These are phyloP conservation scores for Akebia trifoliata DNA, from an alignment of 164 flowering plant genomes.

Conservation along the genomic window DNA sequence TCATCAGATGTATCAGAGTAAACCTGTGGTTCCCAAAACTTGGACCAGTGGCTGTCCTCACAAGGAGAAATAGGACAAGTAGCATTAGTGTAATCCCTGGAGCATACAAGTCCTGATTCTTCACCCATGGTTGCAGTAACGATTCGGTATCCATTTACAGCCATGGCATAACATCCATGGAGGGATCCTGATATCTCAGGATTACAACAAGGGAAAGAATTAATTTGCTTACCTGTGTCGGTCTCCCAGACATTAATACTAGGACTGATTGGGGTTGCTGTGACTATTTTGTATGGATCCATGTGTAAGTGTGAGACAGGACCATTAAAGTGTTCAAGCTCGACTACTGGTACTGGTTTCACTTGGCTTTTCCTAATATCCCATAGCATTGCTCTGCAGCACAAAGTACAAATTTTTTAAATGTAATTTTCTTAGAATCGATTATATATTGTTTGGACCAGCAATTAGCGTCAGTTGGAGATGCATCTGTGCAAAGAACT, in stretches of 20 bases:
- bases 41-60: slow-evolving; percentile 26
- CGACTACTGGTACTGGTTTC: slow-evolving; percentile 36
- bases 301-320: slow-evolving; percentile 44
- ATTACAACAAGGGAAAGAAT: slow-evolving; percentile 30
- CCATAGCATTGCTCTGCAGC: slow-evolving; percentile 59
- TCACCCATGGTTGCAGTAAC: slow-evolving; percentile 32
- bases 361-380: slow-evolving; percentile 50
- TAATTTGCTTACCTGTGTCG: slow-evolving; percentile 36
- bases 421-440: background rate
- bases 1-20: slow-evolving; percentile 6
- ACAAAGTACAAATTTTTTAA: background rate
- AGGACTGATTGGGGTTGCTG: slow-evolving; percentile 40
- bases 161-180: slow-evolving; percentile 50
- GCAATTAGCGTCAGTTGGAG: background rate
- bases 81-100: slow-evolving; percentile 44
- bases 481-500: background rate
- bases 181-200: background rate
- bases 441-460: background rate
- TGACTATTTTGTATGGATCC: slow-evolving; percentile 61
- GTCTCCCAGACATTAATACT: slow-evolving; percentile 48
- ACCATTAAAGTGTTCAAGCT: slow-evolving; percentile 52
- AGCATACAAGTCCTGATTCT: slow-evolving; percentile 20
- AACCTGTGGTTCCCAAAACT: slow-evolving; percentile 39
- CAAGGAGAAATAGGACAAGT: slow-evolving; percentile 15
- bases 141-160: slow-evolving; percentile 46